A percentile compares a stretch with the other conserved stretches of the same genome.
Evolutionary conservation across 192 early-diverging fungal genomes (phyloP).

Genomic region (Entomortierella beljakovae): DNA sequence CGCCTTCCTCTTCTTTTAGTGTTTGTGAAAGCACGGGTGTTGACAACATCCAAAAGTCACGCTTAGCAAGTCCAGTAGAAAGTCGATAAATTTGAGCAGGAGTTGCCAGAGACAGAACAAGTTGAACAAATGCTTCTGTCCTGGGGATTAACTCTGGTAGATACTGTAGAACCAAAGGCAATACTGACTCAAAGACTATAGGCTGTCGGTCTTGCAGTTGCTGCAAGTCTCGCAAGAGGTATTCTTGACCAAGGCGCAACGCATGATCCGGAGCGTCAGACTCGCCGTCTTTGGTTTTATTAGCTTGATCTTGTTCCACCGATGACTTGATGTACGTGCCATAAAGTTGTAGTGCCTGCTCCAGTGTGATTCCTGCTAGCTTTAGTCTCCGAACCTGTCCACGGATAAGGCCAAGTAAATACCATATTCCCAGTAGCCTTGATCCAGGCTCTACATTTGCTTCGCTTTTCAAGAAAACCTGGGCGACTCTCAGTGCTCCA

Average conservation of each 20-base stretch:
- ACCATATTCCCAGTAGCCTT: conserved; percentile 46
- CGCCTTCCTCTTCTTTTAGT: background rate
- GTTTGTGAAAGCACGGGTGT: background rate
- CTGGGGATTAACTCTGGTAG: conserved; percentile 55
- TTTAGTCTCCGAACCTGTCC: conserved; percentile 7
- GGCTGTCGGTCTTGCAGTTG: conserved; percentile 60
- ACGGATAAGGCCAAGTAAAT: conserved; percentile 27
- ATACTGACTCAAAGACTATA: conserved; percentile 48
- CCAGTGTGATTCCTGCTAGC: conserved; percentile 35
- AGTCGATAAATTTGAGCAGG: conserved; percentile 64
- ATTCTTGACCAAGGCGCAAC: conserved; percentile 22
- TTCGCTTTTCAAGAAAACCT: conserved; percentile 35
- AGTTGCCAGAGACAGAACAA: conserved; percentile 58
- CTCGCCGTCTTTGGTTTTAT: conserved; percentile 25
- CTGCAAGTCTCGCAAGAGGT: conserved; percentile 57
- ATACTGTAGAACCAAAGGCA: conserved; percentile 52
- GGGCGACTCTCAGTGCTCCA: conserved; percentile 32
- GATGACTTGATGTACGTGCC: conserved; percentile 55
- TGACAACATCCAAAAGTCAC: conserved; percentile 28
- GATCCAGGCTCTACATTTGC: conserved; percentile 1
- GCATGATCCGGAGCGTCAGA: conserved; percentile 19
- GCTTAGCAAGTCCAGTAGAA: conserved; percentile 9
- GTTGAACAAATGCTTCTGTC: conserved; percentile 36
- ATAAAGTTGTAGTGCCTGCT: conserved; percentile 34
- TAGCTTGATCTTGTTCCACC: conserved; percentile 14